These are phyloP conservation scores for Artomyces pyxidatus DNA, from an alignment of 768 basidiomycete species.

Conservation along the genomic window DNA sequence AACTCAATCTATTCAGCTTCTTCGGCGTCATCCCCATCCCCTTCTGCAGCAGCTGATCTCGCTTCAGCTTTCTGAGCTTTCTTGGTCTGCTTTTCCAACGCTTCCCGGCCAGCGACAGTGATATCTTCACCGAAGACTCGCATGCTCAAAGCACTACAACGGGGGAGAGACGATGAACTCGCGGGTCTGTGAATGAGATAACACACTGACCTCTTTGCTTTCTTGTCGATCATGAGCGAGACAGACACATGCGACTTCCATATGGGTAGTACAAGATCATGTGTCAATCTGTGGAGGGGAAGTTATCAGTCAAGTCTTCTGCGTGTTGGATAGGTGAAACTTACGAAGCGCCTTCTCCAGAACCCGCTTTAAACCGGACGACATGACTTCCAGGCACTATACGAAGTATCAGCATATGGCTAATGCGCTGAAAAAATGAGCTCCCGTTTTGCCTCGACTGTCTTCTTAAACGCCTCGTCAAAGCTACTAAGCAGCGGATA, in stretches of 20 bases:
- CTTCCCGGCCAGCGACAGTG: conserved; percentile 40
- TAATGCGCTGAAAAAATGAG: conserved; percentile 10
- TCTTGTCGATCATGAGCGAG: conserved; percentile 93
- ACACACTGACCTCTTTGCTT: conserved; percentile 73
- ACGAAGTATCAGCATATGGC: not conserved
- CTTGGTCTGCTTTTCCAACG: conserved; percentile 21
- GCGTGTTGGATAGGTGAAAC: conserved; percentile 19
- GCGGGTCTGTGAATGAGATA: not conserved
- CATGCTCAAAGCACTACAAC: conserved; percentile 70
- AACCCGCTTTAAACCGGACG: conserved; percentile 54
- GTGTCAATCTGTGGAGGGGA: conserved; percentile 44
- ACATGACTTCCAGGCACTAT: conserved; percentile 67
- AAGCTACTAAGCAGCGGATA: conserved; percentile 73
- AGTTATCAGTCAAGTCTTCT: not conserved
- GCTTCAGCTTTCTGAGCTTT: not conserved
- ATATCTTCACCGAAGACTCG: conserved; percentile 80
- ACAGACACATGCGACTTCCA: conserved; percentile 91
- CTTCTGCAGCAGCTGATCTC: no score
- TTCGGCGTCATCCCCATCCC: no score
- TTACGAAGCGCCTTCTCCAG: conserved; percentile 45
- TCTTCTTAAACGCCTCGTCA: conserved; percentile 45
- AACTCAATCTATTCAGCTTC: no score
- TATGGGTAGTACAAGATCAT: conserved; percentile 83
- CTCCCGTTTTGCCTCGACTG: conserved; percentile 49
- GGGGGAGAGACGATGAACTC: conserved; percentile 3